A percentile compares a stretch with the other conserved stretches of the same genome.
Conservation (phyloP, 1,284 basidiomycete genomes). For the Ganoderma multipileum region DNA sequence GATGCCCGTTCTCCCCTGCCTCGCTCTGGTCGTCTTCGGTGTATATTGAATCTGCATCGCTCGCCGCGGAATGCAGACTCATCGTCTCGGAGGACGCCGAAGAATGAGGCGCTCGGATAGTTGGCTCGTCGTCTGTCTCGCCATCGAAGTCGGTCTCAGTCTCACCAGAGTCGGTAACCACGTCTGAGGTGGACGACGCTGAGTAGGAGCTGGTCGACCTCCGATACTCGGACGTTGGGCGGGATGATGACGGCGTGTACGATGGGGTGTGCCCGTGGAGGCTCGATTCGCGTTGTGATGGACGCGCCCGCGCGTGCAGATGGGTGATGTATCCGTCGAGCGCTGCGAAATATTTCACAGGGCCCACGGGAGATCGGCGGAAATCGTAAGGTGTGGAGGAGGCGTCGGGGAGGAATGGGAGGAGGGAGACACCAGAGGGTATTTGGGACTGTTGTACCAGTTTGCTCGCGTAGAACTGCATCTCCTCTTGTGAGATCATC, state of each 20-base stretch:
- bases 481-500: slow-evolving; percentile 88
- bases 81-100: slow-evolving; percentile 46
- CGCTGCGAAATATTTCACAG: slow-evolving; percentile 60
- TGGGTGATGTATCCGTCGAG: slow-evolving; percentile 55
- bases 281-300: slow-evolving; percentile 16
- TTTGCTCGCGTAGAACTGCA: slow-evolving; percentile 95
- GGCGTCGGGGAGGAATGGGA: slow-evolving; percentile 36
- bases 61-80: slow-evolving; percentile 43
- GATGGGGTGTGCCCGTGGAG: slow-evolving; percentile 14
- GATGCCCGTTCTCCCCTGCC: slow-evolving; percentile 20
- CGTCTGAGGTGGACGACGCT: slow-evolving; percentile 38
- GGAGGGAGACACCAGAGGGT: slow-evolving; percentile 38
- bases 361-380: slow-evolving; percentile 42
- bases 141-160: slow-evolving; percentile 59
- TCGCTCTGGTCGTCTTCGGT: slow-evolving; percentile 36
- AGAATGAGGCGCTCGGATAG: slow-evolving; percentile 62
- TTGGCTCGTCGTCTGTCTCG: slow-evolving; percentile 79
- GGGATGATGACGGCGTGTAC: slow-evolving; percentile 30
- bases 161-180: slow-evolving; percentile 45
- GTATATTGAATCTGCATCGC: slow-evolving; percentile 39
- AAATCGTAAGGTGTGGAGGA: slow-evolving; percentile 36
- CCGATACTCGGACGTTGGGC: slow-evolving; percentile 30
- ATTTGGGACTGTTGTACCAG: slow-evolving; percentile 71
- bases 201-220: slow-evolving; percentile 35
- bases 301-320: slow-evolving; percentile 34